A percentile compares a stretch with the other conserved stretches of the same genome.
These are phyloP conservation scores for Calonectria hawksworthii DNA, from an alignment of 2,329 filamentous ascomycete species.

Conservation along the genomic window DNA sequence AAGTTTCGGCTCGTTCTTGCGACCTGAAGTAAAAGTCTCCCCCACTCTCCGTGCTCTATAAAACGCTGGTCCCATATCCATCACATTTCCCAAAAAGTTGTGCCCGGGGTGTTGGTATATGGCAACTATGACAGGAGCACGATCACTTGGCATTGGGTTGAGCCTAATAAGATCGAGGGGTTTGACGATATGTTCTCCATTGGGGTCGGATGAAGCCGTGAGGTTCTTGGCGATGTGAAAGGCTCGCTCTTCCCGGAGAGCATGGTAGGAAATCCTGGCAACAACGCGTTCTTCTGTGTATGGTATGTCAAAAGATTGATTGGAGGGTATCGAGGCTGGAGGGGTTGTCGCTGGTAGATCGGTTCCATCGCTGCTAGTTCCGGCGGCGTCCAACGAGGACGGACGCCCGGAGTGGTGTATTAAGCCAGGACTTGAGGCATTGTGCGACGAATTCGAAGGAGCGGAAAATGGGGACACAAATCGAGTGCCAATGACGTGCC, in stretches of 20 bases:
- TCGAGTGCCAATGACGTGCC: constrained; percentile 77
- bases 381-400: constrained; percentile 58
- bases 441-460: constrained; percentile 61
- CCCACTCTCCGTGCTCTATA: constrained; percentile 69
- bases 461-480: constrained; percentile 66
- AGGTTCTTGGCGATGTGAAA: constrained; percentile 86
- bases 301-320: constrained; percentile 60
- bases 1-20: constrained; percentile 61
- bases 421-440: constrained; percentile 59
- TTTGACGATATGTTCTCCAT: constrained; percentile 81
- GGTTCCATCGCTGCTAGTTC: constrained; percentile 51
- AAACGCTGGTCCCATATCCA: constrained; percentile 84
- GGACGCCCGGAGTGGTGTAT: constrained; percentile 60
- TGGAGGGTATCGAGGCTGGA: constrained; percentile 50
- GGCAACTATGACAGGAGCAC: constrained; percentile 79
- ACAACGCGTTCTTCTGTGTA: constrained; percentile 77
- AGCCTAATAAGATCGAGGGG: constrained; percentile 86
- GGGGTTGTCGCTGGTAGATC: constrained; percentile 57
- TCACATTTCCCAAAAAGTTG: constrained; percentile 78
- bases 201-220: constrained; percentile 77
- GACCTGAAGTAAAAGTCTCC: constrained; percentile 63
- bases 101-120: constrained; percentile 85
- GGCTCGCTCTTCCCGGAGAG: constrained; percentile 86
- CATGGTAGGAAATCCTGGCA: constrained; percentile 86
- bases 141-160: constrained; percentile 76